Percentiles rank a stretch among this genome's conserved stretches.
phyloP scores from a whole-genome alignment of 1,139 yeast genomes.

The Hansenula sp. region DNA sequence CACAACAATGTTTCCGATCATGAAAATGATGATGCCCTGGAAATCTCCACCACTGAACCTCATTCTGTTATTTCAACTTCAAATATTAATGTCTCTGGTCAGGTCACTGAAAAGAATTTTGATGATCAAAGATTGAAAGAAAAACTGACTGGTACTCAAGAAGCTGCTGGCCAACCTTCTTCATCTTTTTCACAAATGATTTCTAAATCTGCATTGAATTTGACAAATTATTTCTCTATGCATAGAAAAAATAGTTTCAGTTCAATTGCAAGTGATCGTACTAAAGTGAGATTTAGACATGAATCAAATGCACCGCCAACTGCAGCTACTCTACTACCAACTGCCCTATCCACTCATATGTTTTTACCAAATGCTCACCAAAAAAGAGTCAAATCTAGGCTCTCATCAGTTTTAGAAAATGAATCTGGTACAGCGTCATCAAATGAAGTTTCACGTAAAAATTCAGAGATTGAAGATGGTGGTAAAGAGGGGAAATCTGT shows the following conservation, averaged over 20 bases:
- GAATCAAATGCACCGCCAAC: constrained; percentile 51
- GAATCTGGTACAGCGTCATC: constrained; percentile 10
- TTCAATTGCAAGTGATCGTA: constrained; percentile 31
- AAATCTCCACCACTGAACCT: constrained; percentile 16
- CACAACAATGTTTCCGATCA: background rate
- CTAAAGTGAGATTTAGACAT: constrained; percentile 29
- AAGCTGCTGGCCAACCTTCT: constrained; percentile 9
- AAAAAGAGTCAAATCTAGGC: constrained; percentile 21
- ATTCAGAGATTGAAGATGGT: constrained; percentile 6
- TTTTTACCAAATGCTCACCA: constrained; percentile 42
- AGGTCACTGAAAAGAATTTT: constrained; percentile 15
- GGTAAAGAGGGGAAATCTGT: background rate
- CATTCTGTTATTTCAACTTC: constrained; percentile 21
- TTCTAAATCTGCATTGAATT: constrained; percentile 32
- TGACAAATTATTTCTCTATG: constrained; percentile 29
- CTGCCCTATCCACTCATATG: constrained; percentile 52
- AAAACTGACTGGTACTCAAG: constrained; percentile 9
- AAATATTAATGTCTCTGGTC: constrained; percentile 20
- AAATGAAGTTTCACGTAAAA: constrained; percentile 11
- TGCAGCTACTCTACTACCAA: constrained; percentile 46
- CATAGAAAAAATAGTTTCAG: constrained; percentile 30
- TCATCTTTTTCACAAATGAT: constrained; percentile 25
- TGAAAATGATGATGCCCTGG: constrained; percentile 8
- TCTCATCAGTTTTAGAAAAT: constrained; percentile 21
- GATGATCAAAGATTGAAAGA: constrained; percentile 8